These are phyloP conservation scores for Terfezia boudieri DNA, from an alignment of 495 filamentous ascomycete species.

Conservation along the genomic window DNA sequence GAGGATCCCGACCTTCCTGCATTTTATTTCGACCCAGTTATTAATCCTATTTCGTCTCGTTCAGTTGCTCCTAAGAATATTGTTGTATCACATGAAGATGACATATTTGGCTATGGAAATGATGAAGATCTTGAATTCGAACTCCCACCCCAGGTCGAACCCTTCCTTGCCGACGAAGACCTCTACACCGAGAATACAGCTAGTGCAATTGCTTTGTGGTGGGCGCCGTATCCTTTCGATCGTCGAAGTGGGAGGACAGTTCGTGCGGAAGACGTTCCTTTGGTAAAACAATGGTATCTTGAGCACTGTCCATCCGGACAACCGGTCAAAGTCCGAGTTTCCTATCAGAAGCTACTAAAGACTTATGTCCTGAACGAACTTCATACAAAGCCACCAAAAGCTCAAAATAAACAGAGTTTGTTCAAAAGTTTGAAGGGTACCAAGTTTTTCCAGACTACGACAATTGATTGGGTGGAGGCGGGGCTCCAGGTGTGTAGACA, in stretches of 20 bases:
- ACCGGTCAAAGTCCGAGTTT: constrained; percentile 95
- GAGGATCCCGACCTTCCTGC: constrained; percentile 80
- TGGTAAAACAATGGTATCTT: constrained; percentile 97
- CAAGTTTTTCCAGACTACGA: constrained; percentile 99
- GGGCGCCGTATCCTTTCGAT: constrained; percentile 95
- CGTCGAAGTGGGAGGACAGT: constrained; percentile 95
- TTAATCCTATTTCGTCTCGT: constrained; percentile 92
- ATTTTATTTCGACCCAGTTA: constrained; percentile 93
- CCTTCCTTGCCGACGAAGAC: constrained; percentile 77
- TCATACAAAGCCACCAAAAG: constrained; percentile 84
- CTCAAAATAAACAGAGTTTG: constrained; percentile 82
- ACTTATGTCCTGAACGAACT: constrained; percentile 91
- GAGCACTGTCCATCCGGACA: constrained; percentile 85
- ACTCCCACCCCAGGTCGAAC: constrained; percentile 56
- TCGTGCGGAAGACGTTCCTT: constrained; percentile 82
- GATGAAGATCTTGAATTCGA: constrained; percentile 63
- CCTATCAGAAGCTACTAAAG: constrained; percentile 96
- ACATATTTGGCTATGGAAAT: constrained; percentile 70
- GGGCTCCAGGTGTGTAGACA: constrained; percentile 95
- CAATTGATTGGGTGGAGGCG: constrained; percentile 98
- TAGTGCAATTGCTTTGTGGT: constrained; percentile 86
- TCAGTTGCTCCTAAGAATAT: constrained; percentile 90
- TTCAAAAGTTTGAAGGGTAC: constrained; percentile 77
- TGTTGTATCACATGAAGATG: constrained; percentile 79
- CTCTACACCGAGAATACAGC: constrained; percentile 78